Percentiles rank a stretch among this genome's conserved stretches.
These are phyloP conservation scores for Didymella sp. DNA, from an alignment of 2,329 filamentous ascomycete genomes.

Conservation along the genomic window DNA sequence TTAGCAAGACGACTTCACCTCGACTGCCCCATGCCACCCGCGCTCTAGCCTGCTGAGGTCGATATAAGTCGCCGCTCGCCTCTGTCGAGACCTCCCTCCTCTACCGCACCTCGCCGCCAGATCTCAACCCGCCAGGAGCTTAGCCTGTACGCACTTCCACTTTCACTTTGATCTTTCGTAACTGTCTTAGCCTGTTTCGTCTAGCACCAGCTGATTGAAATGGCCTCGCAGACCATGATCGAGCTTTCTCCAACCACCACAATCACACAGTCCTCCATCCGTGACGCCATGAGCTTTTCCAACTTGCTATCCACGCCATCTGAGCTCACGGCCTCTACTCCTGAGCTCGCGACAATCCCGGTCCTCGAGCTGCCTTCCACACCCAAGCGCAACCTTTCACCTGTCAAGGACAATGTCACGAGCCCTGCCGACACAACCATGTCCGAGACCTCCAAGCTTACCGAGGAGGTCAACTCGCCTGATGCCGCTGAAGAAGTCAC, in stretches of 20 bases:
- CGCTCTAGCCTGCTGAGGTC: neutral
- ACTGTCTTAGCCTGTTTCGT: neutral
- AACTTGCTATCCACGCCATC: slow-evolving; percentile 25
- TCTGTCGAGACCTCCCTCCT: slow-evolving; percentile 32
- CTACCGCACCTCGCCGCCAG: slow-evolving; percentile 7
- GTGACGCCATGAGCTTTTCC: slow-evolving; percentile 35
- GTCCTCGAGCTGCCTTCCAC: slow-evolving; percentile 14
- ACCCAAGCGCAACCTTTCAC: slow-evolving; percentile 7
- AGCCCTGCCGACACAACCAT: slow-evolving; percentile 17
- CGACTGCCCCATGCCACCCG: neutral
- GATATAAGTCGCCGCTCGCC: slow-evolving; percentile 35
- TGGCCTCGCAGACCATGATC: slow-evolving; percentile 8
- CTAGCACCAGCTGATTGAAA: slow-evolving; percentile 2
- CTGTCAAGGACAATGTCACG: slow-evolving; percentile 1
- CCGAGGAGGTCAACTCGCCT: neutral
- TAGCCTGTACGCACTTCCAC: slow-evolving; percentile 1
- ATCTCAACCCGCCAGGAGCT: slow-evolving; percentile 1
- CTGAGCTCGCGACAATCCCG: slow-evolving; percentile 1
- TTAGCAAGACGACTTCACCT: slow-evolving; percentile 29
- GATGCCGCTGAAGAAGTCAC: neutral
- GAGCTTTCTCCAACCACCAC: slow-evolving; percentile 5
- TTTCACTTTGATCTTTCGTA: neutral
- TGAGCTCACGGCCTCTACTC: neutral
- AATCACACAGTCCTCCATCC: slow-evolving; percentile 21
- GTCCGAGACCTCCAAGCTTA: slow-evolving; percentile 6